Conservation (phyloP, 164 flowering plant species). For the Magnolia officinalis region DNA sequence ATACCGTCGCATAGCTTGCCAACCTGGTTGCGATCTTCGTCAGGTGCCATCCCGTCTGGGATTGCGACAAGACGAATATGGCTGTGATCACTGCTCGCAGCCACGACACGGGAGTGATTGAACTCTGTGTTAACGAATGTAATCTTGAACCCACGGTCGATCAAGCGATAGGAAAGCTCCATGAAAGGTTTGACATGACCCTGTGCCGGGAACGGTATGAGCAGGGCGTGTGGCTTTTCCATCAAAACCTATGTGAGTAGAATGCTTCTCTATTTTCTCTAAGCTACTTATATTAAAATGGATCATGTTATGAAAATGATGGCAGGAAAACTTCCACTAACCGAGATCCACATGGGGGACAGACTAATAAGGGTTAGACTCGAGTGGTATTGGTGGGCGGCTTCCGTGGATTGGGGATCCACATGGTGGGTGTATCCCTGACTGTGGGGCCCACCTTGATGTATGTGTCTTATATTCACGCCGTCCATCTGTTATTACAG, state of each 20-base stretch:
- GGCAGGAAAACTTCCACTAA: no score
- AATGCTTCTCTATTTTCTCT: no score
- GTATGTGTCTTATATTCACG: no score
- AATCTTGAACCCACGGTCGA: slow-evolving; percentile 21
- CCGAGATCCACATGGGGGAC: no score
- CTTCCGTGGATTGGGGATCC: no score
- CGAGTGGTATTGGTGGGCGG: no score
- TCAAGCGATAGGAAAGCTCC: slow-evolving; percentile 26
- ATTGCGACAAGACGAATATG: slow-evolving; percentile 11
- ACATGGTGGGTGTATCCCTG: no score
- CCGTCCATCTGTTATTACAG: no score
- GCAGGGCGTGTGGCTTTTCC: slow-evolving; percentile 25
- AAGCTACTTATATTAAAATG: no score
- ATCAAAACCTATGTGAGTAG: background rate
- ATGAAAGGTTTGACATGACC: slow-evolving; percentile 26
- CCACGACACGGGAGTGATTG: background rate
- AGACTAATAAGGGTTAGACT: no score
- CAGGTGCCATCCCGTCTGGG: slow-evolving; percentile 15
- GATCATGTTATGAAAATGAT: no score
- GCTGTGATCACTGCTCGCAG: background rate
- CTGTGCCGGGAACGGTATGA: slow-evolving; percentile 28
- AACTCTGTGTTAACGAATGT: slow-evolving; percentile 14
- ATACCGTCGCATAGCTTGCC: background rate
- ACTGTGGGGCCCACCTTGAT: no score
- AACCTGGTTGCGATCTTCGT: slow-evolving; percentile 10